Conservation (phyloP, 352 stramenopile genomes). For the Globisporangium irregulare region DNA sequence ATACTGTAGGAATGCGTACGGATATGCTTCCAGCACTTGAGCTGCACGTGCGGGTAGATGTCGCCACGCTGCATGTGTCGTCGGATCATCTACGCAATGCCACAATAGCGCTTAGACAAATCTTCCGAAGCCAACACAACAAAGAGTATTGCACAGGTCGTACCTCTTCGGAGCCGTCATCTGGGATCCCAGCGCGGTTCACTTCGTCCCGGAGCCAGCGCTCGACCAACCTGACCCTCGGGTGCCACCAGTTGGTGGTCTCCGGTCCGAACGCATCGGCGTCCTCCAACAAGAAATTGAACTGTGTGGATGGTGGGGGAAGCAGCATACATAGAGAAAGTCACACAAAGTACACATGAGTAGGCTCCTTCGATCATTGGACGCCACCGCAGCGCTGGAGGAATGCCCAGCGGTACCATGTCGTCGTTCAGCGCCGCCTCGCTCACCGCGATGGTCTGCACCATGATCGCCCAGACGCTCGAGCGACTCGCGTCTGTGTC, state of each 20-base stretch:
- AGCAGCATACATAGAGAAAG: neutral
- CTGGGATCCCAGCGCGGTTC: slow-evolving; percentile 51
- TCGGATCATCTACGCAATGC: slow-evolving; percentile 50
- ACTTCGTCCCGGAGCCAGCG: slow-evolving; percentile 69
- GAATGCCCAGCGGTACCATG: slow-evolving; percentile 29
- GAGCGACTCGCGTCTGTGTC: neutral
- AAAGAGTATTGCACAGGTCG: neutral
- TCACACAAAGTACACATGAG: neutral
- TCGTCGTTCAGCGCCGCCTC: slow-evolving; percentile 48
- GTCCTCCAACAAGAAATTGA: slow-evolving; percentile 53
- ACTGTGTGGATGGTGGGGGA: slow-evolving; percentile 20
- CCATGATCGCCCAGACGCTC: slow-evolving; percentile 25
- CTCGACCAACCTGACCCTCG: slow-evolving; percentile 59
- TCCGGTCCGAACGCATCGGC: slow-evolving; percentile 28
- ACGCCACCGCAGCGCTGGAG: neutral
- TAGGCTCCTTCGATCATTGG: neutral
- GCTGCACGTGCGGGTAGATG: slow-evolving; percentile 52
- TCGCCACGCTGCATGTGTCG: slow-evolving; percentile 68
- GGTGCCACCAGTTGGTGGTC: slow-evolving; percentile 61
- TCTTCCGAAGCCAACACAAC: neutral
- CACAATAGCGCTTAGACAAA: neutral
- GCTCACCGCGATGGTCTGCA: slow-evolving; percentile 53
- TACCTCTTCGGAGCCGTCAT: slow-evolving; percentile 75
- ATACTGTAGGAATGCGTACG: no score
- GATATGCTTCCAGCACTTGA: slow-evolving; percentile 82